Evolutionary conservation across 208 protist species (phyloP).

Genomic region (Leishmania tarentolae): DNA sequence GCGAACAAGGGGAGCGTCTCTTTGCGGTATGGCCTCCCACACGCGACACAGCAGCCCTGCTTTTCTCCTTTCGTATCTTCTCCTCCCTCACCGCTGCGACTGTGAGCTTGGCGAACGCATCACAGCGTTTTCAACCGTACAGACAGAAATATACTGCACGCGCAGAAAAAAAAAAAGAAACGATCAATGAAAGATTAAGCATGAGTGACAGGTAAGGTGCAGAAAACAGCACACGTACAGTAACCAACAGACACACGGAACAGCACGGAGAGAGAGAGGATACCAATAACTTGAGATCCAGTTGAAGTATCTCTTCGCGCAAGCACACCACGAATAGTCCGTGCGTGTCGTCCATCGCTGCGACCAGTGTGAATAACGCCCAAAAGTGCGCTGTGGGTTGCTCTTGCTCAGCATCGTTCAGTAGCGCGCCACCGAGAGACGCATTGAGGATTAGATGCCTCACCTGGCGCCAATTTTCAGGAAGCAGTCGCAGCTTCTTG

Average conservation of each 20-base stretch:
- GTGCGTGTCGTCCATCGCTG: neutral
- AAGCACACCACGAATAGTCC: neutral
- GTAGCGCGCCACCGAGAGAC: slow-evolving; percentile 14
- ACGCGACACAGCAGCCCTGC: too few relatives aligned
- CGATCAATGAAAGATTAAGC: neutral
- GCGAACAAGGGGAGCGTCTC: neutral
- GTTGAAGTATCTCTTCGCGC: neutral
- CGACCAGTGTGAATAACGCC: neutral
- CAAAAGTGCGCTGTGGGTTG: neutral
- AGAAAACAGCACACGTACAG: neutral
- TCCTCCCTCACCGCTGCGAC: too few relatives aligned
- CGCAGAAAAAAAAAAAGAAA: neutral
- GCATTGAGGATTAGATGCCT: neutral
- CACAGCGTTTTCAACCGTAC: too few relatives aligned
- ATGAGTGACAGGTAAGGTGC: neutral
- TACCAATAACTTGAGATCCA: neutral
- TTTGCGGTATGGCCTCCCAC: too few relatives aligned
- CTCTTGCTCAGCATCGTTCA: neutral
- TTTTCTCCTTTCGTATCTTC: too few relatives aligned
- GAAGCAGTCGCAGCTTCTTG: slow-evolving; percentile 4
- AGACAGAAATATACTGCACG: neutral
- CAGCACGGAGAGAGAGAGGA: neutral
- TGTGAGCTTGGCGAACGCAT: too few relatives aligned
- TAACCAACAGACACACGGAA: neutral
- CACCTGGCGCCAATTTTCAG: slow-evolving; percentile 9